Percentiles rank a stretch among this genome's conserved stretches.
These are phyloP conservation scores for Psilocybe azurescens DNA, from an alignment of 768 basidiomycete species.

Conservation along the genomic window DNA sequence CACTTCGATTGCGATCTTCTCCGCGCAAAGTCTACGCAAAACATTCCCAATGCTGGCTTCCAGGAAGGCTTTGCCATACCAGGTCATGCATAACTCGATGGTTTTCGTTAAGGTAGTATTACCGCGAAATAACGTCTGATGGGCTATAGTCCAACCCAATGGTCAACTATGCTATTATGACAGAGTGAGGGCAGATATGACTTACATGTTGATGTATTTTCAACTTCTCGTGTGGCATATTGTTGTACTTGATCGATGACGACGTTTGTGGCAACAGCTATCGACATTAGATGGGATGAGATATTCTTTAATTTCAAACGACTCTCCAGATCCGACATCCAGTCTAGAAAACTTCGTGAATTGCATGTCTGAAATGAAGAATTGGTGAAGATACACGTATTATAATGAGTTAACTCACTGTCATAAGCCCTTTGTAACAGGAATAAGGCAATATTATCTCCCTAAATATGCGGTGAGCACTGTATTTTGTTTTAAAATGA, in stretches of 20 bases:
- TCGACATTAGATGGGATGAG: conserved; percentile 64
- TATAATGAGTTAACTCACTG: conserved; percentile 43
- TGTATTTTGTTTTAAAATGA: not conserved
- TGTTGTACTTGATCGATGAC: conserved; percentile 74
- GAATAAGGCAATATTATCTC: conserved; percentile 79
- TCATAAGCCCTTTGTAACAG: conserved; percentile 64
- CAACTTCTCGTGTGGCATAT: conserved; percentile 73
- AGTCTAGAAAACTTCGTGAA: conserved; percentile 71
- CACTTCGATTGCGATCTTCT: conserved; percentile 82
- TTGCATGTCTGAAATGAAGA: conserved; percentile 48
- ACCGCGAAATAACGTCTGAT: conserved; percentile 76
- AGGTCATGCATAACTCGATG: conserved; percentile 81
- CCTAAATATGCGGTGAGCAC: conserved; percentile 40
- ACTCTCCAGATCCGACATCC: conserved; percentile 74
- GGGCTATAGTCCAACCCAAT: conserved; percentile 51
- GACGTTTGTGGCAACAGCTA: conserved; percentile 70
- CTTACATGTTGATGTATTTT: conserved; percentile 69
- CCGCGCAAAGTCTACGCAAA: conserved; percentile 71
- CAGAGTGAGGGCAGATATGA: conserved; percentile 8
- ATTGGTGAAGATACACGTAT: not conserved
- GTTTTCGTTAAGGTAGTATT: conserved; percentile 74
- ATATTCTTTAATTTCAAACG: conserved; percentile 70
- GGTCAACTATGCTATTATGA: not conserved
- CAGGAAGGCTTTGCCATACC: conserved; percentile 81
- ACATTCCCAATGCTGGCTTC: conserved; percentile 78